Conservation (phyloP, 108 stramenopile species). For the Cyclostephanos invisitatus region DNA sequence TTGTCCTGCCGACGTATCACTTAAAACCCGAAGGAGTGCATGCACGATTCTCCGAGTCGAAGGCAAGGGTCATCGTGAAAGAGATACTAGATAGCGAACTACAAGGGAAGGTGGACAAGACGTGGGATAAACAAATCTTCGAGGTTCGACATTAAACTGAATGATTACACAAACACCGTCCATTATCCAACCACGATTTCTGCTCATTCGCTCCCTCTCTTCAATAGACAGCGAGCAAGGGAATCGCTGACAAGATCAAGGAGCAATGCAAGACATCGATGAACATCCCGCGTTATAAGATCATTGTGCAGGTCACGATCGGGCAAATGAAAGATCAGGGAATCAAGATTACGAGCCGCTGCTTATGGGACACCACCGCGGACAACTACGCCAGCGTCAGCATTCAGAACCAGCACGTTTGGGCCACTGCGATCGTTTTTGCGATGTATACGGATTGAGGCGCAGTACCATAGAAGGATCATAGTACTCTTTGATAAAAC, state of each 20-base stretch:
- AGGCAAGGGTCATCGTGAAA: slow-evolving; percentile 37
- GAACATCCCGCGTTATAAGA: slow-evolving; percentile 61
- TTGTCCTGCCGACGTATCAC: slow-evolving; percentile 42
- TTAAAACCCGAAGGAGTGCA: slow-evolving; percentile 41
- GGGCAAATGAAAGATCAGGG: slow-evolving; percentile 76
- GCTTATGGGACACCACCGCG: slow-evolving; percentile 72
- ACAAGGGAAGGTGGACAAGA: slow-evolving; percentile 34
- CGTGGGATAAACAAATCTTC: slow-evolving; percentile 48
- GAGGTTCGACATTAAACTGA: slow-evolving; percentile 16
- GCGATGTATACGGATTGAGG: slow-evolving; percentile 47
- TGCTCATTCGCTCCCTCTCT: slow-evolving; percentile 5
- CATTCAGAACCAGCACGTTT: slow-evolving; percentile 52
- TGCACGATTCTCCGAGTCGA: slow-evolving; percentile 46
- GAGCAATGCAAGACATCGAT: slow-evolving; percentile 51
- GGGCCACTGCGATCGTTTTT: slow-evolving; percentile 52
- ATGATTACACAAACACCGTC: not conserved
- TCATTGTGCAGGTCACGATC: slow-evolving; percentile 69
- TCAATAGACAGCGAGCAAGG: slow-evolving; percentile 23
- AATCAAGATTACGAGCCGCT: slow-evolving; percentile 63
- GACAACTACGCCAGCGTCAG: slow-evolving; percentile 63
- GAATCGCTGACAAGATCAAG: slow-evolving; percentile 64
- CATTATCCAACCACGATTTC: not conserved
- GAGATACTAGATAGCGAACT: slow-evolving; percentile 46
- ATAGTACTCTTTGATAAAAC: too few relatives aligned
- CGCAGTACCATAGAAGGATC: not conserved